Conservation (phyloP, 73 alveolate species). For the Symbiodinium natans region DNA sequence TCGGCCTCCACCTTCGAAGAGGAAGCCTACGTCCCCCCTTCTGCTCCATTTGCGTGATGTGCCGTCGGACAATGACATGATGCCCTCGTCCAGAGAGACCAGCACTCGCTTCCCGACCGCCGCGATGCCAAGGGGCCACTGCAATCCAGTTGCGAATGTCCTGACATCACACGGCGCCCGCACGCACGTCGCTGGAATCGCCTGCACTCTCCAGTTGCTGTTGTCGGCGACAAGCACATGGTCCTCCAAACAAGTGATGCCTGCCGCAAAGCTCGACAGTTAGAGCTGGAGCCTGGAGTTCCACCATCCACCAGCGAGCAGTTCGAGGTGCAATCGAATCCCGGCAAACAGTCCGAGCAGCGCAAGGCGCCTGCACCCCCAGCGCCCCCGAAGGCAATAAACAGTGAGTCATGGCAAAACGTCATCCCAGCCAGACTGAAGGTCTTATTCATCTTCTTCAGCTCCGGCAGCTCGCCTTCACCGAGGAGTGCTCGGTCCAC, state of each 20-base stretch:
- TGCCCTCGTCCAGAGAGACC: constrained; percentile 42
- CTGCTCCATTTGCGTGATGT: not conserved
- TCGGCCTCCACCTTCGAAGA: constrained; percentile 27
- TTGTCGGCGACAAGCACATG: constrained; percentile 38
- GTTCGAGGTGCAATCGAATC: constrained; percentile 8
- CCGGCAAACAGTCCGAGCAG: not conserved
- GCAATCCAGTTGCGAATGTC: constrained; percentile 2
- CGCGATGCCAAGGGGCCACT: constrained; percentile 53
- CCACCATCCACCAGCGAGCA: constrained; percentile 75
- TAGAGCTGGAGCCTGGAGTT: constrained; percentile 12
- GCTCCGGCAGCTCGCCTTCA: no score
- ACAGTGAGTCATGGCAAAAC: constrained; percentile 30
- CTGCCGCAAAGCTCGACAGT: constrained; percentile 20
- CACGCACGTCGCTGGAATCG: constrained; percentile 19
- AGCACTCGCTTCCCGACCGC: constrained; percentile 22
- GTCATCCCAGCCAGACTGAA: constrained; percentile 9
- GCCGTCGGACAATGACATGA: not conserved
- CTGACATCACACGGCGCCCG: not conserved
- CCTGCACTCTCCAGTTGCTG: constrained; percentile 55
- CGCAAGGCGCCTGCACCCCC: constrained; percentile 12
- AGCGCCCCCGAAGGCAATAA: constrained; percentile 4
- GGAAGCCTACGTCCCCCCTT: constrained; percentile 32
- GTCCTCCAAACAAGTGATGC: not conserved
- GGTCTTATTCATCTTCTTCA: no score
- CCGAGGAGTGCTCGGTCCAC: constrained; percentile 15